Conservation (phyloP, 805 yeast genomes). For the Helenozyma rhizophorensis region DNA sequence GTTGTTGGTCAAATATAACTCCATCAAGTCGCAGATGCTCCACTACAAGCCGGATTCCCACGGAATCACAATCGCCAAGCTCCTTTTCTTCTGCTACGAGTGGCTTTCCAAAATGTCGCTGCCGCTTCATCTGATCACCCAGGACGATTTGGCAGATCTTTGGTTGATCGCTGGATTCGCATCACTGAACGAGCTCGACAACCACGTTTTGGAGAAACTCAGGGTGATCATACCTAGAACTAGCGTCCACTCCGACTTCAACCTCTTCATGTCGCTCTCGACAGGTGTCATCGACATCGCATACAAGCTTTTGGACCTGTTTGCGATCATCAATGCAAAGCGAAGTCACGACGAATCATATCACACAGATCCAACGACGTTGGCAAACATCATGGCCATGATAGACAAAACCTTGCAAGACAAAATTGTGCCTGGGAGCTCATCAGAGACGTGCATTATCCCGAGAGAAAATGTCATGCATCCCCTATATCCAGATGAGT, state of each 20-base stretch:
- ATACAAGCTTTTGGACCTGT: conserved; percentile 10
- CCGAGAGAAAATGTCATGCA: conserved; percentile 13
- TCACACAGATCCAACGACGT: conserved; percentile 11
- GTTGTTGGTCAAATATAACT: conserved; percentile 19
- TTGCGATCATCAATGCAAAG: conserved; percentile 5
- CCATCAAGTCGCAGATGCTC: conserved; percentile 11
- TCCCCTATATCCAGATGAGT: conserved; percentile 9
- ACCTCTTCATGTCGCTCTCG: conserved; percentile 11
- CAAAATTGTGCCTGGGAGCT: conserved; percentile 12
- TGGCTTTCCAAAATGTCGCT: conserved; percentile 15
- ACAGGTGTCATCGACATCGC: conserved; percentile 8
- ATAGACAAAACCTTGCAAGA: conserved; percentile 12
- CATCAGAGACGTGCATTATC: conserved; percentile 8
- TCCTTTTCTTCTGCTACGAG: conserved; percentile 16
- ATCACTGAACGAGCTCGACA: conserved; percentile 6
- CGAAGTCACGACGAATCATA: background rate
- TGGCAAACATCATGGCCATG: conserved; percentile 12
- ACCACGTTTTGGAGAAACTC: conserved; percentile 6
- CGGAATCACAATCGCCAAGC: conserved; percentile 16
- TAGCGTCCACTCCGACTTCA: conserved; percentile 10
- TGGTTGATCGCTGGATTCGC: conserved; percentile 7
- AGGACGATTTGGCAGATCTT: conserved; percentile 8
- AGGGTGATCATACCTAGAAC: conserved; percentile 14
- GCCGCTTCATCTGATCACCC: conserved; percentile 7
- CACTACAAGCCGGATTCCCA: conserved; percentile 13